Conservation (phyloP, 176 grass and related monocot species). For the Oryza meyeriana region DNA sequence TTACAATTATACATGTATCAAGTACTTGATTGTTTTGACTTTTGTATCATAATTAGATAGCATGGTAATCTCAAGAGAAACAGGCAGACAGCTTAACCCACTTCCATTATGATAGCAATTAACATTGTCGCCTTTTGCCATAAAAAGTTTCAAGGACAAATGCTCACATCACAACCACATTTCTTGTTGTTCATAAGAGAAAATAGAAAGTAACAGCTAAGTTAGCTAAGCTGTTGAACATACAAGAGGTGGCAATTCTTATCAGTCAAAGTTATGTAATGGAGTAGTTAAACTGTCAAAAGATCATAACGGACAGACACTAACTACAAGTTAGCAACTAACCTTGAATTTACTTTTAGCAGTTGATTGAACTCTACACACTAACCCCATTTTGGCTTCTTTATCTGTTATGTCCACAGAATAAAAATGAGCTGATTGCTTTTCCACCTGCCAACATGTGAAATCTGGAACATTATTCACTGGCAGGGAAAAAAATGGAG, state of each 20-base stretch:
- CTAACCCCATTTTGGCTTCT: conserved; percentile 77
- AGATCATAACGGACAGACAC: conserved; percentile 2
- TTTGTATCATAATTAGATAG: neutral
- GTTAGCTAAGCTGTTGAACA: neutral
- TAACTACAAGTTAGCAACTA: conserved; percentile 20
- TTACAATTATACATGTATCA: neutral
- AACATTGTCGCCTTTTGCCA: neutral
- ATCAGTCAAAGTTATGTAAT: conserved; percentile 13
- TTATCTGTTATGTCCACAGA: conserved; percentile 83
- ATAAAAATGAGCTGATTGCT: conserved; percentile 97
- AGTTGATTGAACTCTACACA: conserved; percentile 83
- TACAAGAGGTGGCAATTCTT: neutral
- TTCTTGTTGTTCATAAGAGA: neutral
- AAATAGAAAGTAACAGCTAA: conserved; percentile 11
- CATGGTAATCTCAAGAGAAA: conserved; percentile 20
- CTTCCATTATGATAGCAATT: neutral
- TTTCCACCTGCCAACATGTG: conserved; percentile 75
- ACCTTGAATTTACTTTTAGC: conserved; percentile 99
- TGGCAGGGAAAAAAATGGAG: neutral
- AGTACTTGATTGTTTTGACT: neutral
- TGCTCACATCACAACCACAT: neutral
- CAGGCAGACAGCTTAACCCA: neutral
- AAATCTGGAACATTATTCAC: conserved; percentile 30
- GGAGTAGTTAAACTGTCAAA: conserved; percentile 23
- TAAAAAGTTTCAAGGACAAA: neutral